Conservation (phyloP, 2,329 filamentous ascomycete genomes). For the Diaporthe vexans region DNA sequence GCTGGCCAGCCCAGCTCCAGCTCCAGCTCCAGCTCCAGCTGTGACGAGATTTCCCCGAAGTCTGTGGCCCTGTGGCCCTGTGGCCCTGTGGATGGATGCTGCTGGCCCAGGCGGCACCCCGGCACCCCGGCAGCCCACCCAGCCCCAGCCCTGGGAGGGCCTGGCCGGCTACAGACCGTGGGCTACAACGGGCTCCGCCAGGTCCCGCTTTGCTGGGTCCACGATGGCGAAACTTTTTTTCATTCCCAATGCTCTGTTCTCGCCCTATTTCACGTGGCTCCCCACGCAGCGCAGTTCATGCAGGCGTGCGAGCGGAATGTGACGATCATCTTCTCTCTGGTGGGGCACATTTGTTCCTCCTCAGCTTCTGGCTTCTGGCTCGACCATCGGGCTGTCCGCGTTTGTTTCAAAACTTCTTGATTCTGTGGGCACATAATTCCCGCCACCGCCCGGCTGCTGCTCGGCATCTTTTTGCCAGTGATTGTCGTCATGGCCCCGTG, state of each 20-base stretch:
- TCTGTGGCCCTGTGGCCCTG: too few relatives aligned
- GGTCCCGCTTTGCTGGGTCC: constrained; percentile 5
- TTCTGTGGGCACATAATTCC: constrained; percentile 12
- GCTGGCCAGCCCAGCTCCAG: too few relatives aligned
- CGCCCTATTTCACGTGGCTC: constrained; percentile 19
- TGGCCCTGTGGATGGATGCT: too few relatives aligned
- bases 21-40: too few relatives aligned
- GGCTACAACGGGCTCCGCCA: background rate
- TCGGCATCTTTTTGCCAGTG: background rate
- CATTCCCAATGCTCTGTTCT: background rate
- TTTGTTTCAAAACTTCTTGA: constrained; percentile 18
- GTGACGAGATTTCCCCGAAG: too few relatives aligned
- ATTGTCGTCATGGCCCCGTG: background rate
- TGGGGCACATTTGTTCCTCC: background rate
- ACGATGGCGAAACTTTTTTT: constrained; percentile 3
- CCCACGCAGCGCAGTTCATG: constrained; percentile 8
- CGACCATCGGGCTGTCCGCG: constrained; percentile 11
- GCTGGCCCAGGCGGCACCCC: constrained; percentile 12
- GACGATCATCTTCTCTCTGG: background rate
- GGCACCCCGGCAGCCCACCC: background rate
- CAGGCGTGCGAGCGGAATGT: background rate
- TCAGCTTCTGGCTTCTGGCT: background rate
- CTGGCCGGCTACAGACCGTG: constrained; percentile 17
- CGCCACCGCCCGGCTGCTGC: background rate
- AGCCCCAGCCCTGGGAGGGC: constrained; percentile 23